Conservation (phyloP, 1,139 yeast genomes). For the Geotrichum citri-aurantii region DNA sequence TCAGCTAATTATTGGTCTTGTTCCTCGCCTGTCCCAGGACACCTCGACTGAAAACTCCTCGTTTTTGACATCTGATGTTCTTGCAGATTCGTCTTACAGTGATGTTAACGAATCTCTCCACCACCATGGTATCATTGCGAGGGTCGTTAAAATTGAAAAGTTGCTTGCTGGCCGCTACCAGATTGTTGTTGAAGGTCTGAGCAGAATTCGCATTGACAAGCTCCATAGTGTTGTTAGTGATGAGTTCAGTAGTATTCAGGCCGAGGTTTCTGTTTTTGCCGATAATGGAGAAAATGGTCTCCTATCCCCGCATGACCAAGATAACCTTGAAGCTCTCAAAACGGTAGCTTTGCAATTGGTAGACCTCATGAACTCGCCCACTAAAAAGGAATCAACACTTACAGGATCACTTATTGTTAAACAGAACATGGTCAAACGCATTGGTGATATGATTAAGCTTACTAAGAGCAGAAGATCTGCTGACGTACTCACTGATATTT, state of each 20-base stretch:
- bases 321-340: constrained; percentile 10
- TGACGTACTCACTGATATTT: constrained; percentile 34
- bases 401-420: constrained; percentile 8
- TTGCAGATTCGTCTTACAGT: background rate
- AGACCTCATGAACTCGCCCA: constrained; percentile 2
- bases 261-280: constrained; percentile 13
- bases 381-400: background rate
- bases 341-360: constrained; percentile 10
- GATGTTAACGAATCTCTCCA: constrained; percentile 10
- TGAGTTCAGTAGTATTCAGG: constrained; percentile 17
- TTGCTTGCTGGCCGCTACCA: constrained; percentile 17
- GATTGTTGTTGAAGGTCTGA: constrained; percentile 28
- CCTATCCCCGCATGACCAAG: constrained; percentile 7
- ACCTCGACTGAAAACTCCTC: constrained; percentile 1
- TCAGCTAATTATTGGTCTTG: constrained; percentile 9
- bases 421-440: constrained; percentile 7
- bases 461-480: constrained; percentile 27
- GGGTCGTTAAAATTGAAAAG: constrained; percentile 24
- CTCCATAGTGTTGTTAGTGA: constrained; percentile 14
- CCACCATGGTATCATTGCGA: constrained; percentile 27
- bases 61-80: constrained; percentile 3
- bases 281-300: background rate
- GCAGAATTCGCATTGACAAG: constrained; percentile 23
- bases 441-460: constrained; percentile 7
- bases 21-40: constrained; percentile 15